Base-by-base conservation (phyloP, 2,329 filamentous ascomycete genomes). In the Fusarium continuum region DNA sequence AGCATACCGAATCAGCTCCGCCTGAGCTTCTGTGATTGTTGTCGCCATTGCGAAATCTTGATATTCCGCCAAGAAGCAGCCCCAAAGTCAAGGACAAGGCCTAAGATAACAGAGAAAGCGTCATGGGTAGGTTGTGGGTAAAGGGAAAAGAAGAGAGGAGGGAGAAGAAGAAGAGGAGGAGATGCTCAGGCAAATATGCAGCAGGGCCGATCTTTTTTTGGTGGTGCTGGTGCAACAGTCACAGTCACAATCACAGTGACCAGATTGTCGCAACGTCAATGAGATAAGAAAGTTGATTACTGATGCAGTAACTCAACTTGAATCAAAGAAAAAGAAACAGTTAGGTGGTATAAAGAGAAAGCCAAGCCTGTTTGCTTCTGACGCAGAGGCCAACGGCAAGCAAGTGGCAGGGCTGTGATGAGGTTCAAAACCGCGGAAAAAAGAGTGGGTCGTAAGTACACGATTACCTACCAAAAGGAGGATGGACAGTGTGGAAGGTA, bases 1-100 rank as follows among this genome's bases (percentile, higher is more conserved):
- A 53, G 43, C 28, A 63, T 74, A 86, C 85, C 78, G 84, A 69
- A 86, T 84, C 50, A 88, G 80, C 78, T 87, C 85, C 61, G 82
- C 79, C 75, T 86, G 84, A 69, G 83, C 82, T 64, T 85, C 77
- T 26, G 77, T 73, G 47, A 79, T 76, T 54, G 76, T 75, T 58
- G 70, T 67, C 46, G 76, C 74, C 77, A 78, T 78, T 68, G 67
- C 57, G 45, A 53, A 51, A 34, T 50, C 49, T 44, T 43, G 39
- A 20, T 54, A 22, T 40, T 50, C 40, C 38, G 47, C 57, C 48
- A 48, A 60, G 55, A 46, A 47, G 55, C 59, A 67, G 57, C 65
- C 62, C 58, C 55, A 57, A 39, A 52, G 52, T 58, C 25, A 56
- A 58, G 63, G 61, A 39, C 55, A 45, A 59, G 61, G 63, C 63